These are phyloP conservation scores for Marasmius oreades DNA, from an alignment of 1,284 basidiomycete species.

Conservation along the genomic window DNA sequence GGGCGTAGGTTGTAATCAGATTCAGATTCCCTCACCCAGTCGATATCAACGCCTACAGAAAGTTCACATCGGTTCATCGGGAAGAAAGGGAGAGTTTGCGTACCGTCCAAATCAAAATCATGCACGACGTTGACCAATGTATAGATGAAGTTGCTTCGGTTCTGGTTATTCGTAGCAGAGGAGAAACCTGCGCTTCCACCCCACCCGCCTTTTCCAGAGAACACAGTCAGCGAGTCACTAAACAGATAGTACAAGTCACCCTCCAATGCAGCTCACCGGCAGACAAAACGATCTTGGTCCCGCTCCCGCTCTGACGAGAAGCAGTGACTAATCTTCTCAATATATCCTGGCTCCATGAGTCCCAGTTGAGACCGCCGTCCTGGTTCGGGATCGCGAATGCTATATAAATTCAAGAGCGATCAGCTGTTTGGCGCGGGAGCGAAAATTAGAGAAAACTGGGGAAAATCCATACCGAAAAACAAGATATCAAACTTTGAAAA, in stretches of 20 bases:
- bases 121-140: constrained; percentile 60
- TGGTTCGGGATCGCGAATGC: constrained; percentile 74
- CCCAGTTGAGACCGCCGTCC: constrained; percentile 48
- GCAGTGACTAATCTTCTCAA: constrained; percentile 70
- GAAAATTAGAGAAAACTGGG: constrained; percentile 11
- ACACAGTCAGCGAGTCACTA: too few species aligned
- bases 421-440: background rate
- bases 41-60: constrained; percentile 59
- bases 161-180: constrained; percentile 44
- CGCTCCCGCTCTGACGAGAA: constrained; percentile 14
- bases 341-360: constrained; percentile 51
- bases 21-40: constrained; percentile 50
- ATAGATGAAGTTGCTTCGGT: constrained; percentile 55
- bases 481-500: constrained; percentile 72
- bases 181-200: constrained; percentile 63
- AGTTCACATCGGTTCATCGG: background rate
- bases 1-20: too few species aligned
- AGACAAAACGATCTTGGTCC: constrained; percentile 20
- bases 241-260: too few species aligned
- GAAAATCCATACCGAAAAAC: constrained; percentile 59
- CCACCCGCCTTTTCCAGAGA: constrained; percentile 56
- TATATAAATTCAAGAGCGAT: constrained; percentile 16
- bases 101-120: constrained; percentile 63
- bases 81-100: constrained; percentile 7
- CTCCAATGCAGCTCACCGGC: constrained; percentile 5